Percentiles rank a stretch among this genome's conserved stretches.
Evolutionary conservation across 768 basidiomycete genomes (phyloP).

Genomic region (Paxillus involutus): DNA sequence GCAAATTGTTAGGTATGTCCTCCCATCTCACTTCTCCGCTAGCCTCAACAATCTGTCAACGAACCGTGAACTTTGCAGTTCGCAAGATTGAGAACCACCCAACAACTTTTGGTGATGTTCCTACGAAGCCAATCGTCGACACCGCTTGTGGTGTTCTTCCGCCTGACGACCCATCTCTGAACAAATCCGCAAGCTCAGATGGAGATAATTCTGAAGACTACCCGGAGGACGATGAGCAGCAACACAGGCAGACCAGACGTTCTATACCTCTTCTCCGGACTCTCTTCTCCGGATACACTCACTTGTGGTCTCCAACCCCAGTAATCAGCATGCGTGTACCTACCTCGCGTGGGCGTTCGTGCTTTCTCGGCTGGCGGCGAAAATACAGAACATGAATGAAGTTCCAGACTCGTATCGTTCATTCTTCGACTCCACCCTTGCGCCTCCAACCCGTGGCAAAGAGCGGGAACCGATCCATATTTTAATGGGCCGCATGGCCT

Average conservation of each 20-base stretch:
- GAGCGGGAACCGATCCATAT: constrained; percentile 55
- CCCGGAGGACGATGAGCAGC: too few relatives aligned
- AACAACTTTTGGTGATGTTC: too few relatives aligned
- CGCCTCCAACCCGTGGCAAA: constrained; percentile 45
- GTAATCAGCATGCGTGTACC: constrained; percentile 66
- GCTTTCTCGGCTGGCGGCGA: constrained; percentile 58
- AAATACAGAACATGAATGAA: constrained; percentile 46
- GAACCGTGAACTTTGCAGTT: too few relatives aligned
- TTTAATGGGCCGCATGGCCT: constrained; percentile 55
- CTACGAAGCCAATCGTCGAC: too few relatives aligned
- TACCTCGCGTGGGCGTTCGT: constrained; percentile 87
- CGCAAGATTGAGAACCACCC: too few relatives aligned
- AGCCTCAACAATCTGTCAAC: too few relatives aligned
- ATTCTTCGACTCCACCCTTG: constrained; percentile 55
- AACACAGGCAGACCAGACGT: constrained; percentile 43
- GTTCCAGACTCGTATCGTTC: constrained; percentile 53
- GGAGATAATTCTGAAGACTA: too few relatives aligned
- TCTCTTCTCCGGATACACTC: constrained; percentile 68
- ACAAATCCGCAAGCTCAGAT: too few relatives aligned
- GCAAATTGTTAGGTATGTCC: too few relatives aligned
- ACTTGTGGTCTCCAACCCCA: constrained; percentile 56
- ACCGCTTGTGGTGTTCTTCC: too few relatives aligned
- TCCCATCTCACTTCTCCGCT: too few relatives aligned
- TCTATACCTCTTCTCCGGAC: constrained; percentile 62
- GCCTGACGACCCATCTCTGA: too few relatives aligned